Base-by-base conservation (phyloP, 352 stramenopile genomes). In the Pelagophyceae sp. region DNA sequence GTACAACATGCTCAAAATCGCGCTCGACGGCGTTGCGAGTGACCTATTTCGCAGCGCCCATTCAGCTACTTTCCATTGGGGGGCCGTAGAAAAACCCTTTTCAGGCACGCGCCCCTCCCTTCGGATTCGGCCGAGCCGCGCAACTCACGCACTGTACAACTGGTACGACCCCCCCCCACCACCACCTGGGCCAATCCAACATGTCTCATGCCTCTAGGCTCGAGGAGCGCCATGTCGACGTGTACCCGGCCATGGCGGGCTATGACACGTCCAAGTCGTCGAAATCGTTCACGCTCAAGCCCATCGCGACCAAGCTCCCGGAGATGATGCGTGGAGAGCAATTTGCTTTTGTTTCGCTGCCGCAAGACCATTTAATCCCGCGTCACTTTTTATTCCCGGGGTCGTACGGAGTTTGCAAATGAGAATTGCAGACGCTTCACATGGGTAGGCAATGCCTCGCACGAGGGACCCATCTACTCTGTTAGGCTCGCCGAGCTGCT, bases 1-100 rank as follows among this genome's bases (percentile, higher is more conserved):
- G 90, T 93, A 93, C 82, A 95, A 94, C 82, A 95, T 95, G 90
- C 83, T 95, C 70, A 93, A 89, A 72, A 93, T 95, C 79, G 89
- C 90, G 20, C 78, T 95, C 0, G 84, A 79, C n/a, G 88, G 91
- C 76, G 80, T 95, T 54, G 87, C 93, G 1, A n/a, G n/a, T n/a
- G n/a, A n/a, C n/a, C n/a, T n/a, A n/a, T n/a, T n/a, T n/a, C n/a
- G n/a, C n/a, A n/a, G n/a, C n/a, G n/a, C n/a, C n/a, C n/a, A n/a
- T n/a, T n/a, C n/a, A n/a, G n/a, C n/a, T n/a, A n/a, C n/a, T n/a
- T n/a, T n/a, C n/a, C n/a, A n/a, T n/a, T n/a, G n/a, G n/a, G n/a
- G n/a, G n/a, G n/a, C n/a, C n/a, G n/a, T n/a, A n/a, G n/a, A n/a
- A n/a, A n/a, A n/a, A n/a, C n/a, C n/a, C n/a, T n/a, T n/a, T n/a